Evolutionary conservation across 2,329 filamentous ascomycete genomes (phyloP), one percentile per base, ranked within the genome.

Genomic region (Sporothrix mexicana): DNA sequence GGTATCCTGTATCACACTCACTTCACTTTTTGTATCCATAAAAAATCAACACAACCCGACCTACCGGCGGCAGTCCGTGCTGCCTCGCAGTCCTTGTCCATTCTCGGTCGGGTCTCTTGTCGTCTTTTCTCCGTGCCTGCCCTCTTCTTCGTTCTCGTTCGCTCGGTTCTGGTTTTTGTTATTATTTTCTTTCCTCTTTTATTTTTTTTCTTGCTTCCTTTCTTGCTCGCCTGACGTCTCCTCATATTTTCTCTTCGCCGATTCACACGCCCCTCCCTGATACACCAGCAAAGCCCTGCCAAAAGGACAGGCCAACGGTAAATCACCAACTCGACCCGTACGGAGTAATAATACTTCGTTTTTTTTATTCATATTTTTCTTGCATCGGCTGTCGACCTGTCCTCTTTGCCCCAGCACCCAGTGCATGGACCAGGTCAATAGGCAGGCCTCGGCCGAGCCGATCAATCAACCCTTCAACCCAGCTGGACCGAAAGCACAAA

Each of bases 101-200:
- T 41, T 68, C 53, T 69, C 17, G 23, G 45, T 36, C 64, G 43
- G 45, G 23, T 43, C 41, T 59, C 51, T 64, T 64, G 70, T 70
- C 25, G 55, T 73, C 72, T 53, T 73, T 69, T 71, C 73, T 67
- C 66, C 70, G 59, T 69, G 45, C 43, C 43, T 55, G 13, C 62
- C 67, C 47, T 59, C 64, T 55, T 36, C 59, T 59, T 41, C 23
- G 36, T 61, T 61, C 36, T 47, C 51, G 36, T 61, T 17, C 6
- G 12, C 20, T 43, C 15, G 20, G 51, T 49, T 51, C 66, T 41
- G 23, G 12, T 36, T 8, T 12, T 20, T 6, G 3, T 51, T n/a
- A 61, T 23, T 49, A 17, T n/a, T 55, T 62, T 8, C 7, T 23
- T 17, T 62, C 43, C 49, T 51, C 23, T 36, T 3, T 23, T 36